Base-by-base conservation (phyloP, 2,329 filamentous ascomycete genomes). In the Trichoderma sp. region DNA sequence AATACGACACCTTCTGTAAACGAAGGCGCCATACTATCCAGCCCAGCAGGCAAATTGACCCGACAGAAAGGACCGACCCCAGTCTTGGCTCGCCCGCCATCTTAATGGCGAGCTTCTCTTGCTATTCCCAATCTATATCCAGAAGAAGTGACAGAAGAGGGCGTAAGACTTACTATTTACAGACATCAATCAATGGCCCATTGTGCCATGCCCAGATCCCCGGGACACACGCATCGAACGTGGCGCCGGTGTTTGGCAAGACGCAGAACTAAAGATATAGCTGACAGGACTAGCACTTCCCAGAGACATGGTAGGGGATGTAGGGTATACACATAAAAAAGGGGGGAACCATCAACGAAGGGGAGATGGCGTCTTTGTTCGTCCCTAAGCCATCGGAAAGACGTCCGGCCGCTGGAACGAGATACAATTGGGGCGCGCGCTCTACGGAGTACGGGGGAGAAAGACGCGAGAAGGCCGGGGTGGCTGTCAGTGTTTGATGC, bases 381-480 rank as follows among this genome's bases (percentile, higher is more conserved):
- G 26, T 39, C 39, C 39, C 39, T 4, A 51, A 32, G 39, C 9
- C 61, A n/a, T 63, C 26, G 39, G 36, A 39, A 39, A 63, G 34
- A n/a, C 21, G 14, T 43, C 14, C 26, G 65, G 56, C 63, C 47
- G 39, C 7, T 9, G 21, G 26, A 68, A 1, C 12, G 21, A 43
- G 39, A 43, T n/a, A n/a, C 39, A 43, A 43, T 43, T 43, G 15
- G 39, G 36, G 6, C 0, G 15, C 39, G 18, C 39, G 39, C 39
- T 43, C 15, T 18, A 53, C n/a, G 64, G 11, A 39, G 11, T 6
- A 43, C 18, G 11, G 26, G 24, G 32, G 3, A 39, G 14, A 53
- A 65, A 53, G 62, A 65, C 43, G 43, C 62, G 62, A 65, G 36
- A 53, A 65, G 28, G 26, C 24, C 53, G 65, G 47, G 64, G 65